A percentile compares a stretch with the other conserved stretches of the same genome.
phyloP scores from a whole-genome alignment of 164 flowering plant species.

The Aristolochia contorta region DNA sequence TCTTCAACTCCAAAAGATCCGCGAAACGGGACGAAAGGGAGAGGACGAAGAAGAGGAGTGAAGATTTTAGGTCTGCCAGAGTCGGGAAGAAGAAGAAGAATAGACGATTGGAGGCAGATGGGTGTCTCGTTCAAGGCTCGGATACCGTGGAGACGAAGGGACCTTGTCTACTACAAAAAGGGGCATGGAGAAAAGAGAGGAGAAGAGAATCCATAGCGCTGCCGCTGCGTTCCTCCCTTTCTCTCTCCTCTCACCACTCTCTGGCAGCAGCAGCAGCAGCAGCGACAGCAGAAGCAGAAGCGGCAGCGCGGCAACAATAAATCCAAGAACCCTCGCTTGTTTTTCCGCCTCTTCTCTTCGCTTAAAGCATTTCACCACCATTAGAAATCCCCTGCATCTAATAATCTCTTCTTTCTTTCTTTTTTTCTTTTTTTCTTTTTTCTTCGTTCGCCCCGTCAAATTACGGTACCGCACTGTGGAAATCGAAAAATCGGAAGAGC shows the following conservation, averaged over 20 bases:
- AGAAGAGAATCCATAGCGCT: constrained; percentile 8
- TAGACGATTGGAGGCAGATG: not conserved
- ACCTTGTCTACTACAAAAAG: not conserved
- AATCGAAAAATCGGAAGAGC: no score
- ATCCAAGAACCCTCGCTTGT: not conserved
- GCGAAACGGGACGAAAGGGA: not conserved
- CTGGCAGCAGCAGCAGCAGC: not conserved
- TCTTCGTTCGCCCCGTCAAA: no score
- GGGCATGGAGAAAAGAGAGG: constrained; percentile 2
- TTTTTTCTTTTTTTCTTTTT: no score
- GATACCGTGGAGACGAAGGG: constrained; percentile 11
- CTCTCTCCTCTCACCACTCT: not conserved
- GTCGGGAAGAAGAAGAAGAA: not conserved
- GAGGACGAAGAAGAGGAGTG: constrained; percentile 6
- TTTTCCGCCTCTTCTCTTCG: not conserved
- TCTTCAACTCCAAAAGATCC: not conserved
- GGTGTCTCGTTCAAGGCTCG: constrained; percentile 1
- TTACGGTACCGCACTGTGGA: no score
- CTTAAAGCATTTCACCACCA: constrained; percentile 3
- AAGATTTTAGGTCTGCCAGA: constrained; percentile 12
- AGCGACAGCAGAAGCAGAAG: not conserved
- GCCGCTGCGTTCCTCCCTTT: not conserved
- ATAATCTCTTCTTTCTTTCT: not conserved
- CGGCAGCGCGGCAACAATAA: not conserved
- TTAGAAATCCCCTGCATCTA: constrained; percentile 2